A percentile compares a stretch with the other conserved stretches of the same genome.
phyloP scores from a whole-genome alignment of 768 basidiomycete genomes.

The Phaeotremella fagi region DNA sequence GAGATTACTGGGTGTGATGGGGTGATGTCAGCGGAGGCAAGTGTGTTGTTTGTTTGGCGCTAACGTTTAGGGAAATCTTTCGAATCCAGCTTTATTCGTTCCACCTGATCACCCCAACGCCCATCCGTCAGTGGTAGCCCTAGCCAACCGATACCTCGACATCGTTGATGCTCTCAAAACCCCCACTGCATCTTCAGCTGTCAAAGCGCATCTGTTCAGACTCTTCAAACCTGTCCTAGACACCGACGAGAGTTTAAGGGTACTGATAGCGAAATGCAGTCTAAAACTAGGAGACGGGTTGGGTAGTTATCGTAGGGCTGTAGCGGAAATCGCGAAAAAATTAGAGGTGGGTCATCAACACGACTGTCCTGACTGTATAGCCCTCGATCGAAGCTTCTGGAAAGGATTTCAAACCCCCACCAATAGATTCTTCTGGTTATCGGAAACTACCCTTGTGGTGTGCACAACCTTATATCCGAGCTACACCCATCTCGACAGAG shows the following conservation, averaged over 20 bases:
- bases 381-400: conserved; percentile 15
- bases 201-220: conserved; percentile 93
- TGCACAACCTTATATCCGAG: conserved; percentile 66
- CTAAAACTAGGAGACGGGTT: conserved; percentile 35
- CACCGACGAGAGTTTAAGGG: conserved; percentile 64
- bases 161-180: conserved; percentile 71
- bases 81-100: conserved; percentile 75
- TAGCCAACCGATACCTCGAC: conserved; percentile 80
- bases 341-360: conserved; percentile 54
- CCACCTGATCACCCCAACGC: conserved; percentile 35
- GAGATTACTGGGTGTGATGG: conserved; percentile 81
- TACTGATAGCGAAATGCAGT: conserved; percentile 55
- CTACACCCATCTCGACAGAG: conserved; percentile 34
- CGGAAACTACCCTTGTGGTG: conserved; percentile 63
- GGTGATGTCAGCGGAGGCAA: conserved; percentile 78
- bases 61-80: conserved; percentile 66
- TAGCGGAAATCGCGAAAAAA: conserved; percentile 58
- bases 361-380: conserved; percentile 1
- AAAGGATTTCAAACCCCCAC: conserved; percentile 52
- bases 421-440: conserved; percentile 55
- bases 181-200: conserved; percentile 63
- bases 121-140: conserved; percentile 50
- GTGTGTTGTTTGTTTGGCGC: background rate
- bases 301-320: conserved; percentile 56
- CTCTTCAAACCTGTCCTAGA: conserved; percentile 72